Evolutionary conservation across 2,329 filamentous ascomycete species (phyloP).

Genomic region (Aquanectria penicillioides): DNA sequence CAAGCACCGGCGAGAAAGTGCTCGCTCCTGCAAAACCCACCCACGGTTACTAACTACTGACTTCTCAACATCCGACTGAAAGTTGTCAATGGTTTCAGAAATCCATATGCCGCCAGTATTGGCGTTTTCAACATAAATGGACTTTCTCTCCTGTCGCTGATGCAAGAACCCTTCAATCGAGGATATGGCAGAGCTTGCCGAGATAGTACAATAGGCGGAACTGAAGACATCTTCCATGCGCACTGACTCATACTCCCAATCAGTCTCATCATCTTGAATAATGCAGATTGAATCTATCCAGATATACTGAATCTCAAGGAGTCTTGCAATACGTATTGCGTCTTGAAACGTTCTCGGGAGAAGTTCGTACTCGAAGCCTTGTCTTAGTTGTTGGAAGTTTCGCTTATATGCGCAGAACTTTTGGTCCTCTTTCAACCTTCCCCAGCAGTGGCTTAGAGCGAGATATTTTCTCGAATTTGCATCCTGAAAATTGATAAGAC

Average conservation of each 20-base stretch:
- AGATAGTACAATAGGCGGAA: neutral
- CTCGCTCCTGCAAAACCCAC: neutral
- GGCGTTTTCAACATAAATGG: neutral
- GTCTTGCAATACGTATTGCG: neutral
- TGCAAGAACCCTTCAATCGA: neutral
- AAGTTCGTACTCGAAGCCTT: neutral
- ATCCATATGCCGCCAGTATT: neutral
- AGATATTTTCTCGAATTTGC: neutral
- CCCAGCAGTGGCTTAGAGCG: neutral
- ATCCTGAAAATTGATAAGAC: neutral
- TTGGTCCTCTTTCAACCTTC: neutral
- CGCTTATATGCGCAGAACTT: neutral
- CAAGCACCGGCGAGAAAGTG: neutral
- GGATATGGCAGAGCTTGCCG: neutral
- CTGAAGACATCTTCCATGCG: constrained; percentile 1
- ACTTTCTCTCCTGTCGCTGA: neutral
- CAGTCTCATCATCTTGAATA: neutral
- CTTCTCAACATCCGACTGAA: neutral
- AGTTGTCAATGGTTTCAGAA: neutral
- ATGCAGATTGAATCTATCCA: neutral
- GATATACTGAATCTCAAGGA: neutral
- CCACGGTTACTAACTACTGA: neutral
- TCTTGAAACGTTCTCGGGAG: constrained; percentile 1
- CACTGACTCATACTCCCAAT: neutral
- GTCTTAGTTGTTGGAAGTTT: neutral